Conservation (phyloP, 257 asterid species). For the Plantago elongata region DNA sequence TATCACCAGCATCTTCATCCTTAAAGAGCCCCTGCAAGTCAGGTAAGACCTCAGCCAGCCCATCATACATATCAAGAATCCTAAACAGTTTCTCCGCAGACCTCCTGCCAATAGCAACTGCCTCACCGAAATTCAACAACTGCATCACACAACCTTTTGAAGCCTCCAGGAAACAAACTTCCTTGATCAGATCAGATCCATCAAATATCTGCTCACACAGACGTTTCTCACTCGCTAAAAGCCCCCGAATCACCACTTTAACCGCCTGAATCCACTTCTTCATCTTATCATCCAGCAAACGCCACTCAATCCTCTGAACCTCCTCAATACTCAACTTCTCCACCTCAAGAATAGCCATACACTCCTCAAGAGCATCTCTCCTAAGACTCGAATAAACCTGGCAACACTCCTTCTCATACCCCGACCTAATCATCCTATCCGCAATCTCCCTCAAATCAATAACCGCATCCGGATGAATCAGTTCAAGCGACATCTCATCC, state of each 20-base stretch:
- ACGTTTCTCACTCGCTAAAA: slow-evolving; percentile 62
- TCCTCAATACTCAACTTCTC: slow-evolving; percentile 95
- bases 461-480: slow-evolving; percentile 66
- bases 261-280: slow-evolving; percentile 87
- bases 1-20: slow-evolving; percentile 74
- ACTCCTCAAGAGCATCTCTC: slow-evolving; percentile 85
- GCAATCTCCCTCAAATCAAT: slow-evolving; percentile 74
- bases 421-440: slow-evolving; percentile 77
- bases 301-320: slow-evolving; percentile 91
- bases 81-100: slow-evolving; percentile 82
- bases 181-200: slow-evolving; percentile 70
- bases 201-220: slow-evolving; percentile 70
- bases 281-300: slow-evolving; percentile 76
- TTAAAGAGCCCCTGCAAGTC: slow-evolving; percentile 55
- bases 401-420: slow-evolving; percentile 91
- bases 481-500: slow-evolving; percentile 61
- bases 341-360: slow-evolving; percentile 67
- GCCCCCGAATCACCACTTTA: slow-evolving; percentile 64
- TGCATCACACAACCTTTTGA: slow-evolving; percentile 93
- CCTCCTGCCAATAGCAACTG: slow-evolving; percentile 82
- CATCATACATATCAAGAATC: slow-evolving; percentile 91
- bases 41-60: slow-evolving; percentile 52
- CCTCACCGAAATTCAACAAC: slow-evolving; percentile 92
- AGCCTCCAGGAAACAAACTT: slow-evolving; percentile 81
- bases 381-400: slow-evolving; percentile 82